phyloP scores from a whole-genome alignment of 139 green algal species.

The Coccomyxa sp. region DNA sequence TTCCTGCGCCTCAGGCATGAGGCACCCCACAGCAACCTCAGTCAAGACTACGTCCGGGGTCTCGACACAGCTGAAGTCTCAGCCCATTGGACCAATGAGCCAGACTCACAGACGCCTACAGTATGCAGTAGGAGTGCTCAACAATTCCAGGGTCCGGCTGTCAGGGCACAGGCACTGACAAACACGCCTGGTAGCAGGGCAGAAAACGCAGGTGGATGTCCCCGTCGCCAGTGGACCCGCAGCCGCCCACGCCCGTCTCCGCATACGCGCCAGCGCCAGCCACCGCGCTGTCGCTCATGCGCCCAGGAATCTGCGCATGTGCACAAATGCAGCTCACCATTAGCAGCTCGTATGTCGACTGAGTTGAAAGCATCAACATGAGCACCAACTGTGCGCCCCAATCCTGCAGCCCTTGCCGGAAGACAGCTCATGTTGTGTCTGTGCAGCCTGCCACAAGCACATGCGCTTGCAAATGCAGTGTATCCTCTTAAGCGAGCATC shows the following conservation, averaged over 20 bases:
- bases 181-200: constrained; percentile 49
- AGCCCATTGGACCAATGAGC: not conserved
- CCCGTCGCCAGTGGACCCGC: constrained; percentile 71
- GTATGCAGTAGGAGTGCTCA: not conserved
- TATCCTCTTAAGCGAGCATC: not conserved
- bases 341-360: not conserved
- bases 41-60: not conserved
- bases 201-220: constrained; percentile 77
- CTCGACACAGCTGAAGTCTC: not conserved
- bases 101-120: not conserved
- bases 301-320: constrained; percentile 45
- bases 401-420: too few relatives aligned
- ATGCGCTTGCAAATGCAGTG: not conserved
- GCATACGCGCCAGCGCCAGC: constrained; percentile 65
- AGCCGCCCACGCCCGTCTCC: constrained; percentile 58
- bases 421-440: not conserved
- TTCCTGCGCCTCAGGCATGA: not conserved
- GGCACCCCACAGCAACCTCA: not conserved
- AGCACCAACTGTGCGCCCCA: too few relatives aligned
- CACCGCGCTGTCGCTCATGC: constrained; percentile 59
- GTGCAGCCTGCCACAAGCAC: not conserved
- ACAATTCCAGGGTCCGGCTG: not conserved
- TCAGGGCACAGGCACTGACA: not conserved
- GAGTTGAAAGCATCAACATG: not conserved
- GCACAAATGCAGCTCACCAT: not conserved